phyloP scores from a whole-genome alignment of 768 basidiomycete species.

The Basidioascus undulatus region DNA sequence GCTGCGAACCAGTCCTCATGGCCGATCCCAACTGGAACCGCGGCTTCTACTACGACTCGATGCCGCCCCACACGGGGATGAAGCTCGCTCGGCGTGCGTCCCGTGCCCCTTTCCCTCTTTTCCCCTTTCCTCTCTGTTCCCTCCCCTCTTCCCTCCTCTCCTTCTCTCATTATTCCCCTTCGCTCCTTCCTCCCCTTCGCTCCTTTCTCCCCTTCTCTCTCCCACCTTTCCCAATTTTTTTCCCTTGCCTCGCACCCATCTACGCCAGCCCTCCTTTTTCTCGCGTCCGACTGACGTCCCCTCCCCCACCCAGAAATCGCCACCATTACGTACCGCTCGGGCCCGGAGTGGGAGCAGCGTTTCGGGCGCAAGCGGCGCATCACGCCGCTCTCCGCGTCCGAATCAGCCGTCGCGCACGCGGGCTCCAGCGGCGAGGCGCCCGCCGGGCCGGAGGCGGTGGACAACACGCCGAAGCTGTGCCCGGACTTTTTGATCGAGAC shows the following conservation, averaged over 20 bases:
- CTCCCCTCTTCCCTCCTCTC: neutral
- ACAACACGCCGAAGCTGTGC: slow-evolving; percentile 45
- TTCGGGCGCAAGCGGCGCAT: slow-evolving; percentile 55
- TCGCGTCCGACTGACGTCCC: neutral
- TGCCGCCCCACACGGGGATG: slow-evolving; percentile 97
- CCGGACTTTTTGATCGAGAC: slow-evolving; percentile 98
- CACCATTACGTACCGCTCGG: slow-evolving; percentile 94
- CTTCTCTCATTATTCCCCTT: neutral
- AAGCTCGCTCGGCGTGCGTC: slow-evolving; percentile 80
- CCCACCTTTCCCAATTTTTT: neutral
- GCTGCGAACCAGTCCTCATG: slow-evolving; percentile 53
- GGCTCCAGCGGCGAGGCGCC: slow-evolving; percentile 3
- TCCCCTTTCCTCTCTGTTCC: neutral
- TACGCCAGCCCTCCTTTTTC: neutral
- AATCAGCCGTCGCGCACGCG: slow-evolving; percentile 12
- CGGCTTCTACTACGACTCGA: slow-evolving; percentile 81
- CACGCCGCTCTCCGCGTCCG: slow-evolving; percentile 17
- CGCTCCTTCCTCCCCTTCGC: neutral
- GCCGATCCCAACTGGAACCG: slow-evolving; percentile 99
- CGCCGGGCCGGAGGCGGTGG: no score
- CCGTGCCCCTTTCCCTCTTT: slow-evolving; percentile 6
- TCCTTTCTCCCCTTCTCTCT: neutral
- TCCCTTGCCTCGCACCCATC: neutral
- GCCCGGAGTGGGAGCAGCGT: slow-evolving; percentile 97
- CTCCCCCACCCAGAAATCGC: slow-evolving; percentile 53